Evolutionary conservation across 2,329 filamentous ascomycete species (phyloP), one percentile per base, ranked within the genome.

Genomic region (Apiospora phragmitis): DNA sequence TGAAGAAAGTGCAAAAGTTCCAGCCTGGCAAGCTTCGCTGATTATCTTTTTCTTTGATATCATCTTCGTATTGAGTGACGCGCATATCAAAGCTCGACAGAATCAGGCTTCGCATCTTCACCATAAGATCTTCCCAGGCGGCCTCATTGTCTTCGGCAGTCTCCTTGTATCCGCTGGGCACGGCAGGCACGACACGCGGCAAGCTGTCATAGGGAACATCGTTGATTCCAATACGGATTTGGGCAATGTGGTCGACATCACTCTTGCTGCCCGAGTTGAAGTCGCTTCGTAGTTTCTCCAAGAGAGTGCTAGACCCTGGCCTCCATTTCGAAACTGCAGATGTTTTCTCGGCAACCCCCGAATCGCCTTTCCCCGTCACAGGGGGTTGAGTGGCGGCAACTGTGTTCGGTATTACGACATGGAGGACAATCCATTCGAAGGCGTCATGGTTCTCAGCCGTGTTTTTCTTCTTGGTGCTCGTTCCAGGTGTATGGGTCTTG

Each of bases 1-100:
- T 95, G 80, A 99, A 99, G 80, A 99, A 99, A 0, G 96, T 99
- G 81, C 96, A 98, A 79, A 99, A 99, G 78, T 99, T 99, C 96
- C 96, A 99, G 0, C 96, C 96, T 0, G 96, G 96, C 24, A 99
- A 83, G 43, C 86, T 91, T 65, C 95, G 89, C 80, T 98, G 95
- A 0, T 92, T 89, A 76, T 98, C 95, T 78, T 95, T 96, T 80
- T 98, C 96, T 73, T 94, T 93, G 75, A 99, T 97, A 75, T 99
- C 96, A 71, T 98, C 95, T 81, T 99, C 96, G 80, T 99, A 99
- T 77, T 98, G 95, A 26, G 89, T 91, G 1, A 99, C 96, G 11
- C 96, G 90, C 75, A 91, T 87, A 82, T 98, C 95, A 79, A 99
- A 99, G 1, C 95, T 97, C 7, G 90, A 89, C 35, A 99, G 84